These are phyloP conservation scores for Plectosphaerella cucumerina DNA, from an alignment of 2,329 filamentous ascomycete genomes.

Conservation along the genomic window DNA sequence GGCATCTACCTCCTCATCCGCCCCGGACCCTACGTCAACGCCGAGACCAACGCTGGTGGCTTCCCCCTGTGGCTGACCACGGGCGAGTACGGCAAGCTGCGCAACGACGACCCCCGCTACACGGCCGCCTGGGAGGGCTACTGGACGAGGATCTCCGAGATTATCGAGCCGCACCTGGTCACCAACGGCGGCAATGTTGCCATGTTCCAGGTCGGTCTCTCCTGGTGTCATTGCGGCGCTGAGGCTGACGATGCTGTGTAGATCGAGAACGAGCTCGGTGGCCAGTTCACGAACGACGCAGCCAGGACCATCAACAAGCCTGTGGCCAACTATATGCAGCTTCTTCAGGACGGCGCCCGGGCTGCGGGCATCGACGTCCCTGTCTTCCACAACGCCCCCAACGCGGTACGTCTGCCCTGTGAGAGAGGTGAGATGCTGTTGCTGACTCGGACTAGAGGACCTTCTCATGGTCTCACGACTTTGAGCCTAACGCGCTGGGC, in stretches of 20 bases:
- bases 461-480: slow-evolving; percentile 58
- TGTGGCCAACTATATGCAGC: slow-evolving; percentile 52
- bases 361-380: slow-evolving; percentile 55
- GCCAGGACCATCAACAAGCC: slow-evolving; percentile 42
- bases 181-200: slow-evolving; percentile 54
- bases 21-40: slow-evolving; percentile 60
- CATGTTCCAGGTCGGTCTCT: slow-evolving; percentile 32
- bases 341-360: slow-evolving; percentile 48
- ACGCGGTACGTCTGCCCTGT: slow-evolving; percentile 33
- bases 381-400: slow-evolving; percentile 55
- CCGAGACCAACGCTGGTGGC: slow-evolving; percentile 58
- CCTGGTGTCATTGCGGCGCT: not conserved
- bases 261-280: slow-evolving; percentile 52
- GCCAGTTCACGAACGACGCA: slow-evolving; percentile 35
- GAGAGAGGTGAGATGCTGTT: not conserved
- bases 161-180: slow-evolving; percentile 48
- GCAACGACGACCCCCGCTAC: slow-evolving; percentile 49
- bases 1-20: slow-evolving; percentile 39
- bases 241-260: too few species aligned
- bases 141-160: slow-evolving; percentile 42
- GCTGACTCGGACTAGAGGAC: slow-evolving; percentile 16
- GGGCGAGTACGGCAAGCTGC: slow-evolving; percentile 49
- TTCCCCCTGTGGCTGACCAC: slow-evolving; percentile 61
- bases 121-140: slow-evolving; percentile 51
- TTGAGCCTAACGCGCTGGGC: slow-evolving; percentile 44